Evolutionary conservation across 176 grass and related monocot species (phyloP), one percentile per base, ranked within the genome.

Genomic region (Lolium perenne): DNA sequence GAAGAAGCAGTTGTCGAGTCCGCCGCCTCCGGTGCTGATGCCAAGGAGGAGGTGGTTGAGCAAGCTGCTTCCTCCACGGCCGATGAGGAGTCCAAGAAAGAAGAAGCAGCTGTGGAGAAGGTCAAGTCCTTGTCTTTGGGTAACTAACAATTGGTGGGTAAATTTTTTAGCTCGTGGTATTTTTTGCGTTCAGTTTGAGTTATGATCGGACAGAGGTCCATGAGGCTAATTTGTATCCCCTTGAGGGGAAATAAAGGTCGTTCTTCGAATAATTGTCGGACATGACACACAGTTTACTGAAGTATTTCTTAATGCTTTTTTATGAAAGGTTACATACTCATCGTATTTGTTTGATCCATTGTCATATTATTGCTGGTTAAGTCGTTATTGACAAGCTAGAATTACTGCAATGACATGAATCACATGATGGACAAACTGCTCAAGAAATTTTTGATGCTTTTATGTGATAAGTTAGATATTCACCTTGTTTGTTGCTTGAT

Each of bases 171-270:
- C 66, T 80, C 22, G 17, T 83, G 11, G 43, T 80, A 66, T 48
- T 48, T 84, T 49, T 21, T 81, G 14, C 35, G 14, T 53, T 81
- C 15, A 26, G 29, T 49, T 16, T 75, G 70, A 75, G 23, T 25
- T 58, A 23, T 67, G 38, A 49, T 53, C 45, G 64, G 56, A 53
- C 76, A 76, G 60, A 75, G 73, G 29, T 63, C 56, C 9, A 3
- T 50, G 55, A 67, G 56, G 46, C 62, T 80, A 83, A 49, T 83
- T 68, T 75, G 66, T 4, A 9, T 43, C 50, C 84, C 88, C 46
- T 57, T 86, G 15, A 26, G 70, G 80, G 59, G 76, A 58, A 80
- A 84, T 84, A 87, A 91, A 91, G 68, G 49, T 41, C 13, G 40
- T 14, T 80, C n/a, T 21, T 5, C 0, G 10, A 78, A 16, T 80